Conservation (phyloP, 257 asterid species). For the Salvia rosmarinus region DNA sequence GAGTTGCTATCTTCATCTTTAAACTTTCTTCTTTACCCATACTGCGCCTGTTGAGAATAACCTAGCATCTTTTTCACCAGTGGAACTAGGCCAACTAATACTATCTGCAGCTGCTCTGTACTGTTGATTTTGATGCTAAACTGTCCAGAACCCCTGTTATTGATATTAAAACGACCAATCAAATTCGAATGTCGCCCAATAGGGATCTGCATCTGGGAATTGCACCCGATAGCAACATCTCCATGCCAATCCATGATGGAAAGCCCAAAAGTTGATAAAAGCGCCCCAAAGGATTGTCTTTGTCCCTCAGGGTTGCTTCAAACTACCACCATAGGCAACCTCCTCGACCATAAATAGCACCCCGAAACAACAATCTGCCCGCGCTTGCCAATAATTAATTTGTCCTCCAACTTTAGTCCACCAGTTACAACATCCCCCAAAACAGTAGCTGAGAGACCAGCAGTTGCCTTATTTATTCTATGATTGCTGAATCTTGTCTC, state of each 20-base stretch:
- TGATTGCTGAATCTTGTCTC: conserved; percentile 81
- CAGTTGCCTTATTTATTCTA: conserved; percentile 70
- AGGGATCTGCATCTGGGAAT: conserved; percentile 89
- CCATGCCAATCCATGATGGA: conserved; percentile 99
- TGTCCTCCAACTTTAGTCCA: conserved; percentile 88
- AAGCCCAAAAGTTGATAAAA: conserved; percentile 78
- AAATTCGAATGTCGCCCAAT: conserved; percentile 80
- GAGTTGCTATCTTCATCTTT: no score
- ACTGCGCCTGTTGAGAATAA: conserved; percentile 60
- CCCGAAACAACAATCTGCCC: conserved; percentile 86
- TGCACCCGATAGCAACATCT: conserved; percentile 91
- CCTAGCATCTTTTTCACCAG: conserved; percentile 61
- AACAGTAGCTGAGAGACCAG: conserved; percentile 87
- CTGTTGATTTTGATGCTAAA: conserved; percentile 78
- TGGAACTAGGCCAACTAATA: conserved; percentile 71
- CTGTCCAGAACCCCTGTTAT: conserved; percentile 88
- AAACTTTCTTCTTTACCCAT: conserved; percentile 37
- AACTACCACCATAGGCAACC: conserved; percentile 87
- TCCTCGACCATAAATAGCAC: conserved; percentile 92
- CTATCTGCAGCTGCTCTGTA: conserved; percentile 93
- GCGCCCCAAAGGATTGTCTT: conserved; percentile 85
- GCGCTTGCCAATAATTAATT: conserved; percentile 62
- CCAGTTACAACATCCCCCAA: conserved; percentile 85
- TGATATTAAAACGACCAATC: conserved; percentile 84
- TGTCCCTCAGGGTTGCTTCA: conserved; percentile 87